Evolutionary conservation across 805 yeast species (phyloP).

Genomic region (Candida lessepsii): DNA sequence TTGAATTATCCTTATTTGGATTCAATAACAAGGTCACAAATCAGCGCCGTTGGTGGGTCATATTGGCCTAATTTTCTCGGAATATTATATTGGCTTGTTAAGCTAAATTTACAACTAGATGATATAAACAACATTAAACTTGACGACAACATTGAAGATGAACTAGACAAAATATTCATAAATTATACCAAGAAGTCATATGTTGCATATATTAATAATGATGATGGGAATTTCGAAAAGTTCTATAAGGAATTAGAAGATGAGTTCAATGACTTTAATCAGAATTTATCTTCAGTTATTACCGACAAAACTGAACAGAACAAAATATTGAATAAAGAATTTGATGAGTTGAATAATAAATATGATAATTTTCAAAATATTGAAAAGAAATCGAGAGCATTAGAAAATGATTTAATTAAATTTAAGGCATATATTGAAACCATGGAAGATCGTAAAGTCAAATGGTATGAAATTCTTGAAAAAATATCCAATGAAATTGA

Average conservation of each 20-base stretch:
- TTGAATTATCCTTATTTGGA: slow-evolving; percentile 80
- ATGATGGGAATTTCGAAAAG: slow-evolving; percentile 50
- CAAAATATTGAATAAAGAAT: slow-evolving; percentile 35
- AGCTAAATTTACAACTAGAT: slow-evolving; percentile 42
- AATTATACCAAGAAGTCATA: slow-evolving; percentile 67
- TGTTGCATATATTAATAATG: slow-evolving; percentile 59
- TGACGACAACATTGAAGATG: slow-evolving; percentile 32
- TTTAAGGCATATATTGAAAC: slow-evolving; percentile 69
- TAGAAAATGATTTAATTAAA: slow-evolving; percentile 68
- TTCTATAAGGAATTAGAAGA: slow-evolving; percentile 54
- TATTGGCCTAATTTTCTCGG: slow-evolving; percentile 85
- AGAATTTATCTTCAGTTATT: slow-evolving; percentile 48
- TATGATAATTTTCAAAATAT: slow-evolving; percentile 49
- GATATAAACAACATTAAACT: slow-evolving; percentile 23
- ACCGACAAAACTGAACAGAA: slow-evolving; percentile 41
- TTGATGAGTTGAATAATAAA: slow-evolving; percentile 43
- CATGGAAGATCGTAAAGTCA: slow-evolving; percentile 60
- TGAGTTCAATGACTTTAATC: slow-evolving; percentile 53
- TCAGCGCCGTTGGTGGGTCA: slow-evolving; percentile 88
- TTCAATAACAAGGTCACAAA: slow-evolving; percentile 76
- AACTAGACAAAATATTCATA: slow-evolving; percentile 51
- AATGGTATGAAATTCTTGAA: slow-evolving; percentile 62
- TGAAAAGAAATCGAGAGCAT: slow-evolving; percentile 55
- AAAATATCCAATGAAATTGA: slow-evolving; percentile 56
- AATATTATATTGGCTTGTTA: slow-evolving; percentile 78